Conservation (phyloP, 257 asterid species). For the Henckelia pumila region DNA sequence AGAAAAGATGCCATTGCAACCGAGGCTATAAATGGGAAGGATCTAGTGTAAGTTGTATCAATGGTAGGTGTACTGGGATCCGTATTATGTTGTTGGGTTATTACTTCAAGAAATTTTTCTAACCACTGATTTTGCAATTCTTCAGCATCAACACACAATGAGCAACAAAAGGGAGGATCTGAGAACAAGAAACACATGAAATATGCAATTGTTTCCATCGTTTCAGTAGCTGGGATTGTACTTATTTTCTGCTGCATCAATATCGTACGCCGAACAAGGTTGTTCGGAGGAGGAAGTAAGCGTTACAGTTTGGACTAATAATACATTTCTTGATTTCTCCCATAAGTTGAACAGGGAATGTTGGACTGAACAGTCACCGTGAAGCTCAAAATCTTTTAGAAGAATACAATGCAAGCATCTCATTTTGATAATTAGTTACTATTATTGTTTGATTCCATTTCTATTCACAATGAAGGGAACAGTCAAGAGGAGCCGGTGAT, state of each 20-base stretch:
- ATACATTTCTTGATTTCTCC: constrained; percentile 5
- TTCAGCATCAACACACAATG: not conserved
- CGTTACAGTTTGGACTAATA: not conserved
- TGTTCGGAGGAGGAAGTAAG: constrained; percentile 23
- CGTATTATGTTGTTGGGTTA: not conserved
- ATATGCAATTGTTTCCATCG: constrained; percentile 17
- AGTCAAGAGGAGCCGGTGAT: constrained; percentile 10
- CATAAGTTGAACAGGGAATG: not conserved
- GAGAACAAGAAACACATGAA: constrained; percentile 11
- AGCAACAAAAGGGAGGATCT: not conserved
- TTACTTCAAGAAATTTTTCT: constrained; percentile 1
- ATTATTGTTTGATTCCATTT: too few species aligned
- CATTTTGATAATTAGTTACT: not conserved
- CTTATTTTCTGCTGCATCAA: constrained; percentile 25
- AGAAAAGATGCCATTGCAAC: constrained; percentile 29
- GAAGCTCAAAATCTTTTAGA: not conserved
- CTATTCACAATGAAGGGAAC: constrained; percentile 4
- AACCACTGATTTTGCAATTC: not conserved
- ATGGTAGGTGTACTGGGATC: constrained; percentile 26
- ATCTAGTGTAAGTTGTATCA: constrained; percentile 22
- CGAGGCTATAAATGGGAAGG: constrained; percentile 28
- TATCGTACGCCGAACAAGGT: constrained; percentile 27
- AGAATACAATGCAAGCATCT: not conserved
- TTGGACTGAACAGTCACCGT: not conserved
- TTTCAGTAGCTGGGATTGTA: constrained; percentile 25